Evolutionary conservation across 108 stramenopile genomes (phyloP).

Genomic region (Nannochloropsis granulata): DNA sequence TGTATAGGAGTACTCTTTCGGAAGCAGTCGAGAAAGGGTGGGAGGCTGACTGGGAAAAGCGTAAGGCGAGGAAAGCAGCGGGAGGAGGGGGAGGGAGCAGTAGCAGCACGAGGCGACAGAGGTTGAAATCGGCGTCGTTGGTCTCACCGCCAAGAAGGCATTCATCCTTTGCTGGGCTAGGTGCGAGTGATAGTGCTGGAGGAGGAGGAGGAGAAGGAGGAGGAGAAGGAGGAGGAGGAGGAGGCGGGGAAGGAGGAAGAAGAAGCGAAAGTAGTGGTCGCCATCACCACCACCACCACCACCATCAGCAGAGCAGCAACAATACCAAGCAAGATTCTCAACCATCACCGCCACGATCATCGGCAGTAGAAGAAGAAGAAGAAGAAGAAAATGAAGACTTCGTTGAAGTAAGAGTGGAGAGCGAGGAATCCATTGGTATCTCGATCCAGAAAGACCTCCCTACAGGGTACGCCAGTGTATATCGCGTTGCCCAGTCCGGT

Average conservation of each 20-base stretch:
- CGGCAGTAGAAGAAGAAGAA: neutral
- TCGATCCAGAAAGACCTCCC: neutral
- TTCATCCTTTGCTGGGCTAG: neutral
- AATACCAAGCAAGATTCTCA: too few species aligned
- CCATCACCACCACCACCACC: neutral
- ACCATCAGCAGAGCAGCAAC: neutral
- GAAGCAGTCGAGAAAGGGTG: neutral
- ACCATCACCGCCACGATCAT: neutral
- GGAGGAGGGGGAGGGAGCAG: neutral
- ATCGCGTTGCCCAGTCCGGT: neutral
- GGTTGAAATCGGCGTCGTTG: neutral
- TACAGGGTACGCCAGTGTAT: neutral
- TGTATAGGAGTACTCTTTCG: neutral
- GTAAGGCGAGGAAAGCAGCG: neutral
- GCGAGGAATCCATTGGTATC: neutral
- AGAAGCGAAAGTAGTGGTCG: too few species aligned
- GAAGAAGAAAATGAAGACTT: neutral
- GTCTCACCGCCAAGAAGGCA: neutral
- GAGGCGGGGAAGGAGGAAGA: too few species aligned
- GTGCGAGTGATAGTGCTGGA: neutral
- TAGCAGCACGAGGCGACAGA: neutral
- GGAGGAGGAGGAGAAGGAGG: too few species aligned
- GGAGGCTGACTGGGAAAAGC: neutral
- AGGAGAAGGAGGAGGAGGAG: too few species aligned
- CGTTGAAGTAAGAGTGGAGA: neutral